These are phyloP conservation scores for Ceratocystiopsis sp. DNA, from an alignment of 2,329 filamentous ascomycete genomes.

Conservation along the genomic window DNA sequence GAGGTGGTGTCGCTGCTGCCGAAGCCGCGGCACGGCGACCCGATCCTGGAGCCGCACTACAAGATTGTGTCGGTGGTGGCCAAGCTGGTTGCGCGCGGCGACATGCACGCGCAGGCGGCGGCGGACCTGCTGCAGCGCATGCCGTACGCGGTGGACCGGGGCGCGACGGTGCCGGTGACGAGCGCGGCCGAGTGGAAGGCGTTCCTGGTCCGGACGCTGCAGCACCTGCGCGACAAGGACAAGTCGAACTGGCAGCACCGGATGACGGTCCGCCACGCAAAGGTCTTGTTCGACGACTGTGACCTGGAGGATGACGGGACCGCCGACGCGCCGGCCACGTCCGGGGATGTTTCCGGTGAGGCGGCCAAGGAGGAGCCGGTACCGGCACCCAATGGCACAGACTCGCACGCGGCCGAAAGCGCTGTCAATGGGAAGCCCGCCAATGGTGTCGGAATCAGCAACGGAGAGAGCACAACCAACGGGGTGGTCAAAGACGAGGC, in stretches of 20 bases:
- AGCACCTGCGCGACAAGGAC: slow-evolving; percentile 49
- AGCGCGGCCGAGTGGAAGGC: slow-evolving; percentile 44
- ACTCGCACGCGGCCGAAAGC: no score
- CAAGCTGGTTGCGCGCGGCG: slow-evolving; percentile 51
- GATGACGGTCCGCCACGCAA: slow-evolving; percentile 59
- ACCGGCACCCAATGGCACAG: not conserved
- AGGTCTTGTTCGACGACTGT: slow-evolving; percentile 28
- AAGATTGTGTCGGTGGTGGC: slow-evolving; percentile 70
- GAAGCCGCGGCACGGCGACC: slow-evolving; percentile 48
- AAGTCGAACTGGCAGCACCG: slow-evolving; percentile 94
- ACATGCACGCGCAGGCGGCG: slow-evolving; percentile 30
- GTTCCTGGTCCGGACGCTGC: slow-evolving; percentile 34
- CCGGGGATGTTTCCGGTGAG: no score
- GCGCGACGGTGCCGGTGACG: slow-evolving; percentile 30
- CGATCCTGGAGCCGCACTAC: slow-evolving; percentile 80
- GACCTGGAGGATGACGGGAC: not conserved
- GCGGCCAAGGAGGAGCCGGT: not conserved
- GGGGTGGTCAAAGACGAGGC: no score
- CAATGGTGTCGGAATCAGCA: no score
- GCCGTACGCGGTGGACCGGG: slow-evolving; percentile 33
- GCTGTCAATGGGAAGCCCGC: no score
- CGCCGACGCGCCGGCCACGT: not conserved
- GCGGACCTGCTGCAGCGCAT: slow-evolving; percentile 37
- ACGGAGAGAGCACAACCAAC: no score
- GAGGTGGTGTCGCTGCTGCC: slow-evolving; percentile 32